Conservation (phyloP, 2,329 filamentous ascomycete species). For the Hansfordia pulvinata region DNA sequence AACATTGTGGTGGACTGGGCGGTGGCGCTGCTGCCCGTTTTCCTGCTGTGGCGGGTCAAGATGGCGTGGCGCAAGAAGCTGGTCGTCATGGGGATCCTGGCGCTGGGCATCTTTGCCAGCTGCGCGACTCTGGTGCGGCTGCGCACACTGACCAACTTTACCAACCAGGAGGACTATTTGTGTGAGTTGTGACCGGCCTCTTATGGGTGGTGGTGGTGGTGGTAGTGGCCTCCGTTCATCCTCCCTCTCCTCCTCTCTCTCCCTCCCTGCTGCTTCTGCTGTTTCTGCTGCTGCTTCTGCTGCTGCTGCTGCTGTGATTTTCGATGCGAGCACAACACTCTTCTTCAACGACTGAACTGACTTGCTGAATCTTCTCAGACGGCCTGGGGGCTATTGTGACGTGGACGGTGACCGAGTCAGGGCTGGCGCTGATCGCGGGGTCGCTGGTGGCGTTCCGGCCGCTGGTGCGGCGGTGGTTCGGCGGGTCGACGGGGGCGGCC, state of each 20-base stretch:
- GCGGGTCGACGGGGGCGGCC: too few species aligned
- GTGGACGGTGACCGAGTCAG: conserved; percentile 1
- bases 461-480: neutral
- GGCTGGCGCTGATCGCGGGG: neutral
- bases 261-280: too few species aligned
- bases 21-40: conserved; percentile 4
- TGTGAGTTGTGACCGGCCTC: conserved; percentile 1
- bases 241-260: too few species aligned
- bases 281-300: too few species aligned
- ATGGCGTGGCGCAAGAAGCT: conserved; percentile 4
- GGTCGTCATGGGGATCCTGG: conserved; percentile 4
- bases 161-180: neutral
- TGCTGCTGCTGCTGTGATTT: too few species aligned
- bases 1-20: conserved; percentile 7
- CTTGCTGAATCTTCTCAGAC: too few species aligned
- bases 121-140: neutral
- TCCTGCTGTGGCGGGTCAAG: conserved; percentile 5
- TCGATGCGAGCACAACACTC: too few species aligned
- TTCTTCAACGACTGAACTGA: too few species aligned
- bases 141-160: conserved; percentile 1
- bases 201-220: too few species aligned
- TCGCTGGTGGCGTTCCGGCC: neutral
- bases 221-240: too few species aligned
- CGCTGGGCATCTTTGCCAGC: conserved; percentile 7
- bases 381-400: neutral